Percentiles rank a stretch among this genome's conserved stretches.
Evolutionary conservation across 148 eudicot genomes (phyloP).

Genomic region (Chenopodium album): DNA sequence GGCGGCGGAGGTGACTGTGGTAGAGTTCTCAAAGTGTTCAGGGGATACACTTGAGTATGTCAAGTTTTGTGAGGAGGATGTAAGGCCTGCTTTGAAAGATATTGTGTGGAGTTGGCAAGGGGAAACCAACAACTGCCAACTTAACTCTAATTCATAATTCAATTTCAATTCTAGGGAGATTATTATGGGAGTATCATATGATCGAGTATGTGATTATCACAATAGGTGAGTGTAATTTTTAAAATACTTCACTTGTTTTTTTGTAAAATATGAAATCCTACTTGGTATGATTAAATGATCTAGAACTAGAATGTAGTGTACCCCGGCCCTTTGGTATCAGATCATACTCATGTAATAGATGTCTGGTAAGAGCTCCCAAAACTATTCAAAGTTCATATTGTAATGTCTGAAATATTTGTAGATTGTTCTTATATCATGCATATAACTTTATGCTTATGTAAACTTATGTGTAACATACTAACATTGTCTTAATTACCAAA

Average conservation of each 20-base stretch:
- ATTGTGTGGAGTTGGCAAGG: conserved; percentile 98
- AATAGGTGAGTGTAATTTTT: not conserved
- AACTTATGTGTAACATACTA: not conserved
- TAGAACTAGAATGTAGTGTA: too few relatives aligned
- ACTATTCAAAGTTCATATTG: not conserved
- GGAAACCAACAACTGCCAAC: conserved; percentile 35
- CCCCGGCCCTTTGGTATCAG: too few relatives aligned
- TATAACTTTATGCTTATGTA: not conserved
- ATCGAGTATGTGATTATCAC: too few relatives aligned
- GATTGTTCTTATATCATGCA: not conserved
- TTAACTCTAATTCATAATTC: conserved; percentile 19
- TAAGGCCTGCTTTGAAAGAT: conserved; percentile 71
- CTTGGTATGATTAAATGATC: not conserved
- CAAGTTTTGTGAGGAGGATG: conserved; percentile 73
- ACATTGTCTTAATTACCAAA: too few relatives aligned
- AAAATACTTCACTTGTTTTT: not conserved
- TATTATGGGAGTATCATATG: too few relatives aligned
- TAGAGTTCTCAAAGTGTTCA: conserved; percentile 71
- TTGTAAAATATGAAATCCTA: not conserved
- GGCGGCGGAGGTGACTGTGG: conserved; percentile 82
- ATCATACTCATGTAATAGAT: not conserved
- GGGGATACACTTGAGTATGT: conserved; percentile 86
- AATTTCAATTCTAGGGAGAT: not conserved
- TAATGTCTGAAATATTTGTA: not conserved
- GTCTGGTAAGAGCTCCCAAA: not conserved